Percentiles rank a stretch among this genome's conserved stretches.
Conservation (phyloP, 805 yeast species). For the Metschnikowia gruessii region DNA sequence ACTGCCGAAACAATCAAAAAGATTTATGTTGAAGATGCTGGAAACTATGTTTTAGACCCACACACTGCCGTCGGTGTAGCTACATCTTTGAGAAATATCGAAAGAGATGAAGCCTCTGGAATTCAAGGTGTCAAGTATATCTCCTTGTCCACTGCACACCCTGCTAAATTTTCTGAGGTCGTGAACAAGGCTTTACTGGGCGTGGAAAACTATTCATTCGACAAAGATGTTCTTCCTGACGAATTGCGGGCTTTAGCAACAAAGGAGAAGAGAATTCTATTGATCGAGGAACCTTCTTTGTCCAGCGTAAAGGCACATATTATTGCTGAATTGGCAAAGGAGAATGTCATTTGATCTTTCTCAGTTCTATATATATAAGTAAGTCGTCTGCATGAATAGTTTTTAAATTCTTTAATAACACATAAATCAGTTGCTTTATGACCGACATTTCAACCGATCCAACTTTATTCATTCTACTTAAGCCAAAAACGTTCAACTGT, state of each 20-base stretch:
- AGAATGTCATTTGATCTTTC: slow-evolving; percentile 15
- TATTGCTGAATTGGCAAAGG: slow-evolving; percentile 56
- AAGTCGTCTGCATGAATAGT: too few relatives aligned
- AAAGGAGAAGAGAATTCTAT: slow-evolving; percentile 70
- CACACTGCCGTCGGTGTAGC: slow-evolving; percentile 95
- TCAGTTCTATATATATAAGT: too few relatives aligned
- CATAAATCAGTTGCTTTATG: too few relatives aligned
- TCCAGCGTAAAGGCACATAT: slow-evolving; percentile 74
- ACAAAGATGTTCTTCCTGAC: slow-evolving; percentile 81
- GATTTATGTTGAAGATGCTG: slow-evolving; percentile 57
- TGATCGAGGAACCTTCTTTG: slow-evolving; percentile 68
- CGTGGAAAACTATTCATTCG: slow-evolving; percentile 77
- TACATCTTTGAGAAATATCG: slow-evolving; percentile 64
- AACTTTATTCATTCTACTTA: too few relatives aligned
- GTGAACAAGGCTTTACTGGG: slow-evolving; percentile 74
- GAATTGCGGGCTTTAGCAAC: slow-evolving; percentile 72
- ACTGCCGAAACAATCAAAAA: slow-evolving; percentile 77
- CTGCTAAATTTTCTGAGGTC: slow-evolving; percentile 97
- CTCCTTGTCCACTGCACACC: slow-evolving; percentile 95
- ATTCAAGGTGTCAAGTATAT: slow-evolving; percentile 48
- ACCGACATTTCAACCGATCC: too few relatives aligned
- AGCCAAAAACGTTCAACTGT: too few relatives aligned
- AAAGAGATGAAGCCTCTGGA: slow-evolving; percentile 41
- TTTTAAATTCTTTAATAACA: too few relatives aligned
- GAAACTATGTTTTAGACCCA: slow-evolving; percentile 86